Percentiles rank a stretch among this genome's conserved stretches.
Evolutionary conservation across 2,329 filamentous ascomycete genomes (phyloP).

Genomic region (Curvularia eragrostidis): DNA sequence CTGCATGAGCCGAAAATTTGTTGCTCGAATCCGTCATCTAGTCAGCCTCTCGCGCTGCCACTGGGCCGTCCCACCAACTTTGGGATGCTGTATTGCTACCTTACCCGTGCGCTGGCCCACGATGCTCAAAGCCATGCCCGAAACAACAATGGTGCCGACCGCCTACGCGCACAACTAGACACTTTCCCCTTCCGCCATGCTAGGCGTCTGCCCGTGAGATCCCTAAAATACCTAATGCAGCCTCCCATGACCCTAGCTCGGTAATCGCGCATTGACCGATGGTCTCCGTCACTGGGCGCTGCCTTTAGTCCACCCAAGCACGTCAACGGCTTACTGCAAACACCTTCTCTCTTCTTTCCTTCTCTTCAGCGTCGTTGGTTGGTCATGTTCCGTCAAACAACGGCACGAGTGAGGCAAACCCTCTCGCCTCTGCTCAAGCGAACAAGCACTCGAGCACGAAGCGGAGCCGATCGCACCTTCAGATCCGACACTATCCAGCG

Average conservation of each 20-base stretch:
- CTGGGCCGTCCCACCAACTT: not conserved
- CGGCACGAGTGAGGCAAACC: constrained; percentile 37
- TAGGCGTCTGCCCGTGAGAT: constrained; percentile 31
- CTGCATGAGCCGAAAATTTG: constrained; percentile 42
- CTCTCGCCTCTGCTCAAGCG: constrained; percentile 40
- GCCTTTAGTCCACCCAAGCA: constrained; percentile 22
- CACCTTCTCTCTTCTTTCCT: constrained; percentile 3
- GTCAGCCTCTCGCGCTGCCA: constrained; percentile 38
- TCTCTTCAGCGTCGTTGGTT: constrained; percentile 16
- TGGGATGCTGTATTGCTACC: constrained; percentile 32
- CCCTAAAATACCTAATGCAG: constrained; percentile 38
- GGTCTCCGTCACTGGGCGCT: constrained; percentile 30
- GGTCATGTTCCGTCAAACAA: constrained; percentile 45
- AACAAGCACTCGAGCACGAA: constrained; percentile 34
- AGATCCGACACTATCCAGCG: constrained; percentile 28
- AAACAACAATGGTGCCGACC: constrained; percentile 41
- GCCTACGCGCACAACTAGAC: constrained; percentile 46
- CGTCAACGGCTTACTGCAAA: constrained; percentile 24
- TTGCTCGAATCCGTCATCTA: constrained; percentile 28
- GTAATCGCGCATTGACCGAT: constrained; percentile 32
- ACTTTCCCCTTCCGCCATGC: constrained; percentile 40
- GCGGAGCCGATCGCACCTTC: constrained; percentile 33
- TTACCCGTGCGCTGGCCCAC: constrained; percentile 45
- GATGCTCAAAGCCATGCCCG: constrained; percentile 33
- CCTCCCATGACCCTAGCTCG: constrained; percentile 27